phyloP scores from a whole-genome alignment of 768 basidiomycete genomes.

The Vararia minispora region DNA sequence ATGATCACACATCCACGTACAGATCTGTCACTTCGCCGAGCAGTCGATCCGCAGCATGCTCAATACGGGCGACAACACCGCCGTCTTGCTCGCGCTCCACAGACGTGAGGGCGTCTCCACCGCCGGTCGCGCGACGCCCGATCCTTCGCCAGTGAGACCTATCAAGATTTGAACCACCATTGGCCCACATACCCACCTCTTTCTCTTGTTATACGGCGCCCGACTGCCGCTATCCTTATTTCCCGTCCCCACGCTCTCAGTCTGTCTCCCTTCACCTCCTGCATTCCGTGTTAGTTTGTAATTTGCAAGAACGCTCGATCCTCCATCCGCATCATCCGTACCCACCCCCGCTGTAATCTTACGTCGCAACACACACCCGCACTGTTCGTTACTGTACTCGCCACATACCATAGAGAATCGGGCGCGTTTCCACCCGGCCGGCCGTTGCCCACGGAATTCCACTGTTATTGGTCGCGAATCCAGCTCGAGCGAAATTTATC shows the following conservation, averaged over 20 bases:
- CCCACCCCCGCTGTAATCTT: too few species aligned
- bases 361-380: too few species aligned
- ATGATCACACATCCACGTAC: neutral
- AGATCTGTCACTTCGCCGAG: constrained; percentile 65
- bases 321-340: too few species aligned
- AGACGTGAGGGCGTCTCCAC: constrained; percentile 7
- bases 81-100: constrained; percentile 58
- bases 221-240: too few species aligned
- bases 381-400: too few species aligned
- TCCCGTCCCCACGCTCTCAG: too few species aligned
- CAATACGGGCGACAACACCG: constrained; percentile 55
- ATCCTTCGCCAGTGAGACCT: constrained; percentile 23
- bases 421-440: too few species aligned
- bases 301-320: neutral
- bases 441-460: too few species aligned
- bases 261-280: too few species aligned
- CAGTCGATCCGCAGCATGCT: constrained; percentile 61
- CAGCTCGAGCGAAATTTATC: too few species aligned
- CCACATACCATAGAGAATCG: too few species aligned
- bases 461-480: too few species aligned
- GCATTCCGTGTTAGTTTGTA: constrained; percentile 6
- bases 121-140: constrained; percentile 20
- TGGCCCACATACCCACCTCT: neutral
- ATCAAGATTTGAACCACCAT: constrained; percentile 26
- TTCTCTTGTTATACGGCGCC: constrained; percentile 3